Evolutionary conservation across 768 basidiomycete genomes (phyloP), one percentile per base, ranked within the genome.

Genomic region (Pisolithus orientalis): DNA sequence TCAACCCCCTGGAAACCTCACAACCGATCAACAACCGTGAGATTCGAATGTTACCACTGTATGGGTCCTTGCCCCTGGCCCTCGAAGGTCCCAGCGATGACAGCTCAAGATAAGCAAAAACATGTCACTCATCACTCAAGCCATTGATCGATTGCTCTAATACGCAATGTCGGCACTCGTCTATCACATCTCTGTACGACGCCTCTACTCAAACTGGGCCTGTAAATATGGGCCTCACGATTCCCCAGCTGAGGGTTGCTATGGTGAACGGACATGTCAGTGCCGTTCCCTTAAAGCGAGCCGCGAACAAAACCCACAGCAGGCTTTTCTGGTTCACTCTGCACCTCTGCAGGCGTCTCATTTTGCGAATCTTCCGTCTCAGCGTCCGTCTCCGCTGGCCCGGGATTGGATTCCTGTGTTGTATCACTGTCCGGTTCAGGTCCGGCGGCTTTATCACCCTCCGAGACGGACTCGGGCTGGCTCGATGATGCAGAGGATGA

Each of bases 271-370:
- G 24, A 44, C 52, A 32, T 16, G 48, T 62, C 50, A 65, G 4
- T 16, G 5, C 21, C 14, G 37, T 31, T 8, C 6, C 32, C 39
- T 24, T 38, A 13, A 17, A 52, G 39, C 27, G 28, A 34, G 32
- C 25, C 9, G 11, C 39, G 21, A 38, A 34, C 5, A 17, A 17
- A 21, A 57, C 66, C 59, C 21, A 68, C 64, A 17, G 40, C 39
- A n/a, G 52, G 39, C 17, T 47, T 27, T 39, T 51, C 40, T 1
- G 17, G 31, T 25, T 50, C 56, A 40, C 55, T 54, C 14, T 56
- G 52, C 29, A 25, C 50, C 14, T 46, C 54, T 29, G 45, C 43
- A 4, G 39, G 52, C n/a, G 42, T 24, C 25, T 50, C 48, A 14
- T 37, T 21, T 42, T 44, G 31, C 25, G 38, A 32, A 28, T 55